Evolutionary conservation across 441 rosid species (phyloP).

Genomic region (Gossypium davidsonii): DNA sequence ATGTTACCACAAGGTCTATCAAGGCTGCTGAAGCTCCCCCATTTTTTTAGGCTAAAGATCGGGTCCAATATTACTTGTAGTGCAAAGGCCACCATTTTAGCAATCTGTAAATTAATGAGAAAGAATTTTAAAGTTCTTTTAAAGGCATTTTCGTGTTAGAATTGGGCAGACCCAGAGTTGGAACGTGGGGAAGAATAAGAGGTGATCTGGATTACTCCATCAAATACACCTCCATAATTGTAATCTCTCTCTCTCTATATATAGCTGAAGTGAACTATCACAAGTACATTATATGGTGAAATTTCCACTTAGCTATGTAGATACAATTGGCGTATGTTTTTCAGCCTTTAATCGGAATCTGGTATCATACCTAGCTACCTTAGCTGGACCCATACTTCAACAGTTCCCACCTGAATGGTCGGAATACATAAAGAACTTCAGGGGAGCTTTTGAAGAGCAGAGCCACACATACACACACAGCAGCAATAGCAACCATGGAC

Average conservation of each 20-base stretch:
- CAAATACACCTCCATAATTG: not conserved
- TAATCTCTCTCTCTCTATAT: not conserved
- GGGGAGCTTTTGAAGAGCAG: slow-evolving; percentile 54
- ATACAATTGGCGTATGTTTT: not conserved
- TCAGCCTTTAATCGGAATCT: not conserved
- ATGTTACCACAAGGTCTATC: too few relatives aligned
- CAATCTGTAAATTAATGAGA: not conserved
- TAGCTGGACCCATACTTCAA: slow-evolving; percentile 40
- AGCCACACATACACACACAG: slow-evolving; percentile 53
- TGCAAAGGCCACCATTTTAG: not conserved
- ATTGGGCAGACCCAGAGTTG: not conserved
- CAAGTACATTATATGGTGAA: not conserved
- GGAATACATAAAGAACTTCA: slow-evolving; percentile 33
- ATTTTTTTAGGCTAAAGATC: not conserved
- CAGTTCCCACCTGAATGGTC: slow-evolving; percentile 56
- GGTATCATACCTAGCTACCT: not conserved
- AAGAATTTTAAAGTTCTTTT: not conserved
- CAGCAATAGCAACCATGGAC: slow-evolving; percentile 48
- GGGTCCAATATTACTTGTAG: not conserved
- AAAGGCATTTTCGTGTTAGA: not conserved
- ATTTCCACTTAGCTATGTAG: slow-evolving; percentile 6
- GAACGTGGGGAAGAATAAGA: not conserved
- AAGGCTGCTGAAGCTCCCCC: too few relatives aligned
- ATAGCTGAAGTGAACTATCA: not conserved
- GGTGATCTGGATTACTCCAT: not conserved